Evolutionary conservation across 2,329 filamentous ascomycete species (phyloP), one percentile per base, ranked within the genome.

Genomic region (Pochonia chlamydosporia): DNA sequence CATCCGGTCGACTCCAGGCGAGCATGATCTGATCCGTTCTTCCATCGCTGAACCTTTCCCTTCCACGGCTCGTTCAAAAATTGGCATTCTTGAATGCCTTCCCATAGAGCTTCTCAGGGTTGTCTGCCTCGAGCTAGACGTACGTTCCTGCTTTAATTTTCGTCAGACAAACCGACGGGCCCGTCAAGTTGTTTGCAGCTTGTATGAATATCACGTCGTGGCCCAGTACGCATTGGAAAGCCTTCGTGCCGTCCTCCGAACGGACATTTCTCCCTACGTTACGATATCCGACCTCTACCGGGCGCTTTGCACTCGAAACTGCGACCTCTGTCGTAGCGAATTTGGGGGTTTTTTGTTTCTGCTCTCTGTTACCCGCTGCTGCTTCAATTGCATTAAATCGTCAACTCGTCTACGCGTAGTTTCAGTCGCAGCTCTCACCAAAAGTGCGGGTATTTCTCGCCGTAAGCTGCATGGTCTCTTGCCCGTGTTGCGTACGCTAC

Each of bases 331-430:
- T 14, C n/a, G 14, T 21, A 11, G n/a, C 8, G 36, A 47, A 21
- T 41, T 47, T 33, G 44, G 44, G 5, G 44, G 16, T n/a, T 47
- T 47, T 24, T 16, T 40, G 31, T 45, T 47, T 24, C 37, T 47
- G 25, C 44, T 21, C 14, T 23, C 36, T 10, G 37, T 41, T 33
- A 41, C 44, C 14, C 44, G 44, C 24, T 47, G 44, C 44, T 47
- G 44, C 14, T 47, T 47, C 37, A 41, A 21, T 6, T 47, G 44
- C 28, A 33, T 47, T 31, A 16, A 13, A 24, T 24, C 3, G 28
- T 47, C 44, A 4, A 28, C 14, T 25, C 37, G 36, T 18, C 37
- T 47, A 11, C 7, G 25, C 26, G 11, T 47, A 5, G 23, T 44
- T 31, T 25, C 31, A 37, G 30, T 37, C 31, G 43, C 31, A 37